Base-by-base conservation (phyloP, 2,329 filamentous ascomycete genomes). In the Fusarium nisikadoi region DNA sequence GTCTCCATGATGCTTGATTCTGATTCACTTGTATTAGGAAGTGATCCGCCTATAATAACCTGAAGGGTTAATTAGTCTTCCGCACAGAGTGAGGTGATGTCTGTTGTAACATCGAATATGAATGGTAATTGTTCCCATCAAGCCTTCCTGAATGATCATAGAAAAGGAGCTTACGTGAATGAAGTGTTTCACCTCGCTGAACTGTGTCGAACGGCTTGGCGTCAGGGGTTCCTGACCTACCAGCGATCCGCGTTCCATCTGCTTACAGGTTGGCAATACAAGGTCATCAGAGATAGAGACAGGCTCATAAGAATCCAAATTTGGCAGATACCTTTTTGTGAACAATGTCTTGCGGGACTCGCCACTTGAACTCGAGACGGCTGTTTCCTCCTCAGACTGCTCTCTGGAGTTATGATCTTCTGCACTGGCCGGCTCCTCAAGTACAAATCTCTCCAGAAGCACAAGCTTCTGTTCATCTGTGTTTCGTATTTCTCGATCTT, bases 341-440 rank as follows among this genome's bases (percentile, higher is more conserved):
- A n/a, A 41, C 8, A 41, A 41, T 12, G 38, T 4, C 38, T 41
- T n/a, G 20, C 8, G 16, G 9, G 16, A n/a, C 38, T 14, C 20
- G 8, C 14, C 19, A 41, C 20, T 41, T 14, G 7, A 20, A 13
- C 3, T 8, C 1, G 10, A 14, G 20, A 41, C 8, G 12, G 7
- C 7, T n/a, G 20, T 5, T n/a, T 41, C 38, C 12, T n/a, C 38
- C 7, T 7, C 38, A n/a, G 4, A 3, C 13, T n/a, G 20, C 1
- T 13, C 19, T 12, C 10, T 20, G 11, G 12, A n/a, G 38, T 20
- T 14, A 41, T 41, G 1, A 7, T n/a, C 20, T 41, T 12, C 6
- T 8, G 2, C 3, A 41, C 1, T 1, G 38, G 6, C 4, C 1
- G 38, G 13, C 20, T n/a, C 11, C 0, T 41, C 20, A 13, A 13